Percentiles rank a stretch among this genome's conserved stretches.
These are phyloP conservation scores for Pythium angustatum DNA, from an alignment of 352 stramenopile species.

Conservation along the genomic window DNA sequence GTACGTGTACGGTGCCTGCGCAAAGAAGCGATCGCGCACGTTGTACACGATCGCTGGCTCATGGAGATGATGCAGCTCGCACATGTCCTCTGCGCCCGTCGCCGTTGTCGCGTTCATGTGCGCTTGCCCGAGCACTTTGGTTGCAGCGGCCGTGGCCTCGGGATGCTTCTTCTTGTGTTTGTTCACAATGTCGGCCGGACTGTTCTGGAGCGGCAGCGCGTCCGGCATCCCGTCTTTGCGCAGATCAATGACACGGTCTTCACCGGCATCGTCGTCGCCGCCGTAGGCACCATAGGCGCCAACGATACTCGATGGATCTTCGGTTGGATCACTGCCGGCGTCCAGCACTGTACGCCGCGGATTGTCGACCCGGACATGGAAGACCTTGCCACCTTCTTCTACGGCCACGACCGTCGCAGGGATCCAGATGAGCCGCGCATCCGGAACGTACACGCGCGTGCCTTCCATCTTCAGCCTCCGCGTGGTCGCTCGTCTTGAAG, in stretches of 20 bases:
- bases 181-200: slow-evolving; percentile 22
- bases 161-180: slow-evolving; percentile 30
- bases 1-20: slow-evolving; percentile 94
- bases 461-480: slow-evolving; percentile 58
- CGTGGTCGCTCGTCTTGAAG: slow-evolving; percentile 6
- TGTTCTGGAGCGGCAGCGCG: slow-evolving; percentile 78
- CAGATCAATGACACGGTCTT: slow-evolving; percentile 69
- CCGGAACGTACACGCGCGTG: slow-evolving; percentile 78
- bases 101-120: slow-evolving; percentile 32
- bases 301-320: slow-evolving; percentile 28
- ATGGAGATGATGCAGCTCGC: slow-evolving; percentile 83
- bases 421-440: slow-evolving; percentile 80
- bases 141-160: slow-evolving; percentile 16
- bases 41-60: slow-evolving; percentile 94
- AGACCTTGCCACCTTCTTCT: slow-evolving; percentile 56
- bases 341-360: slow-evolving; percentile 27
- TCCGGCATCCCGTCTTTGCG: slow-evolving; percentile 74
- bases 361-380: slow-evolving; percentile 60
- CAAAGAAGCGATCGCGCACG: slow-evolving; percentile 81
- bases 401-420: slow-evolving; percentile 74
- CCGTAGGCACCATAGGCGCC: slow-evolving; percentile 16
- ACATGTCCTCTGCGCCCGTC: slow-evolving; percentile 83
- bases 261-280: slow-evolving; percentile 29
- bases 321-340: slow-evolving; percentile 9
- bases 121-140: slow-evolving; percentile 26